Percentiles rank a stretch among this genome's conserved stretches.
Conservation (phyloP, 1,139 yeast genomes). For the Pichia sp. region DNA sequence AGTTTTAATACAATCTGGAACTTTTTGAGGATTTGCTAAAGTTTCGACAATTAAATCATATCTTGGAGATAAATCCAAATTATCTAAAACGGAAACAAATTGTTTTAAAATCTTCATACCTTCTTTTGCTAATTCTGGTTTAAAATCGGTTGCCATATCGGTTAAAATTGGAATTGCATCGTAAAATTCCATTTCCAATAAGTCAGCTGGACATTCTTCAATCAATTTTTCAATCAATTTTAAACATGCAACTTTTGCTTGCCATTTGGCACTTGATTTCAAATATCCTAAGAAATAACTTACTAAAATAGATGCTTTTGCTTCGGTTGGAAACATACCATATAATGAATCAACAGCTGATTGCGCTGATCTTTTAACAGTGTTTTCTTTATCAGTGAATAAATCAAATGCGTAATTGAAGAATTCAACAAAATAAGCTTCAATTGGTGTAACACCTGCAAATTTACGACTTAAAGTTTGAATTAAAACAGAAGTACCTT, state of each 20-base stretch:
- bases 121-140: constrained; percentile 87
- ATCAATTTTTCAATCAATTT: constrained; percentile 64
- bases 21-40: constrained; percentile 81
- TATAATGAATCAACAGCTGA: constrained; percentile 60
- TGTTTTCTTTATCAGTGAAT: constrained; percentile 79
- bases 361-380: constrained; percentile 78
- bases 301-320: constrained; percentile 62
- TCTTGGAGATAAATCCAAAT: constrained; percentile 84
- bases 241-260: constrained; percentile 76
- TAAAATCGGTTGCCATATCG: constrained; percentile 88
- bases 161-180: constrained; percentile 79
- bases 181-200: constrained; percentile 74
- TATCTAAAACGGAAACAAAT: constrained; percentile 79
- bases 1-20: constrained; percentile 82
- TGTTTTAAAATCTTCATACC: constrained; percentile 66
- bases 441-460: constrained; percentile 65
- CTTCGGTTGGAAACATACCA: constrained; percentile 71
- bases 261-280: constrained; percentile 88
- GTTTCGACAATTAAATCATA: constrained; percentile 82
- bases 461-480: constrained; percentile 62
- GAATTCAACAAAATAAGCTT: constrained; percentile 61
- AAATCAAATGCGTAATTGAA: constrained; percentile 55
- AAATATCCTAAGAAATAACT: constrained; percentile 58
- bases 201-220: constrained; percentile 78
- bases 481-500: constrained; percentile 61